Base-by-base conservation (phyloP, 805 yeast species). In the Starmerella tilneyi region DNA sequence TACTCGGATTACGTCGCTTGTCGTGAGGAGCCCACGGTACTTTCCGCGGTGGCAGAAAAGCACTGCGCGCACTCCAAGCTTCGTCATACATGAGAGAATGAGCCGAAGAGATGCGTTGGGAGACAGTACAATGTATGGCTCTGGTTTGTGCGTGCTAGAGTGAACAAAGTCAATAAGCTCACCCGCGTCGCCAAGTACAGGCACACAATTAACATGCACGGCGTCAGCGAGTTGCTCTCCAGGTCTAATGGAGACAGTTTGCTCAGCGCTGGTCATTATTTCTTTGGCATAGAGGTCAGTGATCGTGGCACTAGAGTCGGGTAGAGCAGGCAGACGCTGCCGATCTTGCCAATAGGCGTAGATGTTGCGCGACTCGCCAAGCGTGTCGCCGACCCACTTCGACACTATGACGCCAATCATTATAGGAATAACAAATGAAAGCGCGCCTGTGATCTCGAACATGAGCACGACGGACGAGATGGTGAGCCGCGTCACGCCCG, bases 381-480 rank as follows among this genome's bases (percentile, higher is more conserved):
- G 61, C 43, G 74, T 67, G 56, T 84, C 92, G 51, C 76, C 79
- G n/a, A 78, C 71, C 63, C 82, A 73, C 55, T 82, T 78, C 39
- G 88, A 75, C 8, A 78, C 70, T 68, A 85, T 73, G 2, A 84
- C 94, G 1, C 88, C 81, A 12, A 78, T 66, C 95, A 84, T 84
- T 24, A 84, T 81, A 0, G 95, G 95, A 35, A 84, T 66, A 2
- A 84, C 85, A 57, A 84, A 84, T 0, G 82, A 74, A 40, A 85
- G 69, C 0, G 94, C 95, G 21, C 94, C 95, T 0, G 94, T 83
- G 31, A 84, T 65, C 60, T 84, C 95, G 60, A 83, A 81, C 51
- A 84, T 69, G 21, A 85, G 75, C 6, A 84, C 88, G 15, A 84
- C 94, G 7, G 81, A 78, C 35, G 85, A 74, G 51, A 84, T 79